Evolutionary conservation across 2,329 filamentous ascomycete genomes (phyloP).

Genomic region (Pseudogymnoascus sp.): DNA sequence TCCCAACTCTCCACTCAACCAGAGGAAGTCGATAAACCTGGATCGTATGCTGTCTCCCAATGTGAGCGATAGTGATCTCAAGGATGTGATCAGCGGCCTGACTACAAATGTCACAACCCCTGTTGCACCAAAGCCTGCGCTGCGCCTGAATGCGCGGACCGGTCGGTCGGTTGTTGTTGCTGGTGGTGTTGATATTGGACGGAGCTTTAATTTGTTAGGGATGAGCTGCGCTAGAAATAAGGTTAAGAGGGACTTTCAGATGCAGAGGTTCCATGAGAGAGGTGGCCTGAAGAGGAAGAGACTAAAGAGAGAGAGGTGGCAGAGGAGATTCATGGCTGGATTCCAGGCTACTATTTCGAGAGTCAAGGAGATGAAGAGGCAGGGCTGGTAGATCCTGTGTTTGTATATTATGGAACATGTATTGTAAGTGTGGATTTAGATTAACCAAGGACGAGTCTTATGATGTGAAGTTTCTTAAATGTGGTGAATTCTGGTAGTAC

Average conservation of each 20-base stretch:
- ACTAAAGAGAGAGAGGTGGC: slow-evolving; percentile 61
- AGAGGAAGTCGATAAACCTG: background rate
- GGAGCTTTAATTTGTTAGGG: slow-evolving; percentile 31
- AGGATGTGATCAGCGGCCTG: slow-evolving; percentile 9
- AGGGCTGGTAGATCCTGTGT: slow-evolving; percentile 59
- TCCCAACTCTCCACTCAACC: background rate
- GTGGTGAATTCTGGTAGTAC: background rate
- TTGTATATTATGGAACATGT: slow-evolving; percentile 12
- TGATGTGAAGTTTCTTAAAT: background rate
- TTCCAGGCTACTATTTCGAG: slow-evolving; percentile 58
- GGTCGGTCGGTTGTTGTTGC: slow-evolving; percentile 21
- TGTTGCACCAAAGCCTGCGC: slow-evolving; percentile 39
- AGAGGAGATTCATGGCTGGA: slow-evolving; percentile 57
- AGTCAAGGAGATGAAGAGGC: slow-evolving; percentile 62
- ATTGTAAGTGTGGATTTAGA: slow-evolving; percentile 2
- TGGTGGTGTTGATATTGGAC: slow-evolving; percentile 21
- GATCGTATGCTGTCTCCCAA: background rate
- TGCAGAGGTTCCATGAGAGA: slow-evolving; percentile 67
- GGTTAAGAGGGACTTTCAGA: slow-evolving; percentile 46
- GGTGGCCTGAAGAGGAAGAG: slow-evolving; percentile 72
- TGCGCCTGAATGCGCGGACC: slow-evolving; percentile 23
- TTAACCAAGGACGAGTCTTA: background rate
- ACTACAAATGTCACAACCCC: slow-evolving; percentile 21
- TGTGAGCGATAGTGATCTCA: background rate
- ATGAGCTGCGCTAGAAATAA: slow-evolving; percentile 44